Percentiles rank a stretch among this genome's conserved stretches.
Evolutionary conservation across 345 rosid genomes (phyloP).

Genomic region (Salix udensis): DNA sequence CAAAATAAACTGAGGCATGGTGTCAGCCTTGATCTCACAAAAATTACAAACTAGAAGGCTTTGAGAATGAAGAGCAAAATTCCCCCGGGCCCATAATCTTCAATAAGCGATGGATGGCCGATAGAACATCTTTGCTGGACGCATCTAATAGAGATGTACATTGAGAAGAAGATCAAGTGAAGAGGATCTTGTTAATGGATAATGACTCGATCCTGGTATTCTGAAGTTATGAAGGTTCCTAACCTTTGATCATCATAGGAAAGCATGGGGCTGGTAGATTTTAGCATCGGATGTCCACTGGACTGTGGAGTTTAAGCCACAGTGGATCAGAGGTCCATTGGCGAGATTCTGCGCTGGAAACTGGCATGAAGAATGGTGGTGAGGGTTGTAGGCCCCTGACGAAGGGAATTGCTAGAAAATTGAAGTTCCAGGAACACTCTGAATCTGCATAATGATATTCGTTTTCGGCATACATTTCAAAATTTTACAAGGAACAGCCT

Average conservation of each 20-base stretch:
- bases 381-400: too few species aligned
- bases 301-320: too few species aligned
- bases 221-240: background rate
- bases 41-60: background rate
- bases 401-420: background rate
- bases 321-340: too few species aligned
- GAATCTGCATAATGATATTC: background rate
- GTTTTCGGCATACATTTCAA: too few species aligned
- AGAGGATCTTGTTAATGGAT: slow-evolving; percentile 4
- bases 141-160: background rate
- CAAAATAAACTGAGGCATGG: background rate
- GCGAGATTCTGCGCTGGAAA: slow-evolving; percentile 6
- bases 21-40: background rate
- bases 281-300: background rate
- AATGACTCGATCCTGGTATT: slow-evolving; percentile 9
- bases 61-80: slow-evolving; percentile 2
- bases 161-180: background rate
- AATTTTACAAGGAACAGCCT: too few species aligned
- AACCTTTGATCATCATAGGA: slow-evolving; percentile 4
- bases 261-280: background rate
- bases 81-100: slow-evolving; percentile 7
- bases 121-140: background rate
- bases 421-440: background rate
- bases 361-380: background rate
- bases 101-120: background rate